These are phyloP conservation scores for Pseudomicrostroma phylloplanum DNA, from an alignment of 1,284 basidiomycete species.

Conservation along the genomic window DNA sequence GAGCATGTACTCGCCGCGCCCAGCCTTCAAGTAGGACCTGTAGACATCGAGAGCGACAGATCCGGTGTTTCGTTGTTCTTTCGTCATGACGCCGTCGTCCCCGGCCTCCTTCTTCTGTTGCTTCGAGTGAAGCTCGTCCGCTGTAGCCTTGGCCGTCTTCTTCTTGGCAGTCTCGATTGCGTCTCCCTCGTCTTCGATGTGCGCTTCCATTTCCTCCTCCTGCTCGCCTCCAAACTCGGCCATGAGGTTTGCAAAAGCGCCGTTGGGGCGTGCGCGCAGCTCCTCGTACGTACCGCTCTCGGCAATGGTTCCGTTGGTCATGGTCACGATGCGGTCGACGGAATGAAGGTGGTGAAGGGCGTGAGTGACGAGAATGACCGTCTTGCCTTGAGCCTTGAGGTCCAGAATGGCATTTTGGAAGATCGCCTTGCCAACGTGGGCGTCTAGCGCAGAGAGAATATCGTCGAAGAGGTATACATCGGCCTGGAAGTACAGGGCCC, in stretches of 20 bases:
- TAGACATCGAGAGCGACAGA: slow-evolving; percentile 58
- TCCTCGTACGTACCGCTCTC: slow-evolving; percentile 63
- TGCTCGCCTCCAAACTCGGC: slow-evolving; percentile 49
- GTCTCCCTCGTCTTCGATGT: slow-evolving; percentile 29
- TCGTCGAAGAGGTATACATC: slow-evolving; percentile 67
- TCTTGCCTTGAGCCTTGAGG: slow-evolving; percentile 28
- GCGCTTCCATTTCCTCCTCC: slow-evolving; percentile 30
- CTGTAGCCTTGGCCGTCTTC: slow-evolving; percentile 22
- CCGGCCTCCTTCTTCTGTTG: slow-evolving; percentile 6
- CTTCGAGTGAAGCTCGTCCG: not conserved
- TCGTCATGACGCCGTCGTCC: slow-evolving; percentile 27
- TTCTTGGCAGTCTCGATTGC: slow-evolving; percentile 22
- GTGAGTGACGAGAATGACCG: slow-evolving; percentile 50
- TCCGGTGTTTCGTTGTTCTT: slow-evolving; percentile 47
- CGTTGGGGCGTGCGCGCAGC: slow-evolving; percentile 56
- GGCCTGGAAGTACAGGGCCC: slow-evolving; percentile 66
- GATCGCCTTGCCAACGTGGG: slow-evolving; percentile 49
- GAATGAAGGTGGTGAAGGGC: slow-evolving; percentile 59
- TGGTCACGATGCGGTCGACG: slow-evolving; percentile 61
- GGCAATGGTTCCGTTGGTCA: slow-evolving; percentile 64
- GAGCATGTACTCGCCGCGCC: slow-evolving; percentile 58
- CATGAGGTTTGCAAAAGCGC: slow-evolving; percentile 57
- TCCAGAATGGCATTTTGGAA: slow-evolving; percentile 47
- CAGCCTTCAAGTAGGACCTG: slow-evolving; percentile 63
- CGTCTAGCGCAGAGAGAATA: slow-evolving; percentile 61